phyloP scores from a whole-genome alignment of 1,284 basidiomycete genomes.

The Microbotryomycetes sp. region DNA sequence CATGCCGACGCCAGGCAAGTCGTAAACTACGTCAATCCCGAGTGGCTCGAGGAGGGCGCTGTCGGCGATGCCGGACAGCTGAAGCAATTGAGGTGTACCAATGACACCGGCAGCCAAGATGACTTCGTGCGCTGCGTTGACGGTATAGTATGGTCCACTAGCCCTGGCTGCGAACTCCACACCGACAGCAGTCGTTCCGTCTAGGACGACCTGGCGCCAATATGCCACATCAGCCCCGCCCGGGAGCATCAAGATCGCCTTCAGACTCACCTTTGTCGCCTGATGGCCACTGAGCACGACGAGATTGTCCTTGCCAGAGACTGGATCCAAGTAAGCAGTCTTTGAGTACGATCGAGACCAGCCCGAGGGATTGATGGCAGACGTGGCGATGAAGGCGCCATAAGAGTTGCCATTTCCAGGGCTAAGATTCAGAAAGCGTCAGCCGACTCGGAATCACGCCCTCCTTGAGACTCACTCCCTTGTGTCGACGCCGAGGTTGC shows the following conservation, averaged over 20 bases:
- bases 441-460: background rate
- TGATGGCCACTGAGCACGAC: slow-evolving; percentile 53
- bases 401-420: slow-evolving; percentile 46
- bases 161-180: slow-evolving; percentile 49
- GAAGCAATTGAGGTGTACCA: slow-evolving; percentile 49
- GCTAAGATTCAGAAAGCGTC: background rate
- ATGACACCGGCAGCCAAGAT: slow-evolving; percentile 53
- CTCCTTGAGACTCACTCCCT: slow-evolving; percentile 11
- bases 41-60: slow-evolving; percentile 50
- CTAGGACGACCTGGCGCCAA: slow-evolving; percentile 1
- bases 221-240: too few relatives aligned
- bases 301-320: slow-evolving; percentile 50
- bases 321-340: slow-evolving; percentile 59
- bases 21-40: slow-evolving; percentile 46
- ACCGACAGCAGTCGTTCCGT: slow-evolving; percentile 46
- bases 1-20: slow-evolving; percentile 60
- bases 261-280: slow-evolving; percentile 50
- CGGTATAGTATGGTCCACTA: slow-evolving; percentile 42
- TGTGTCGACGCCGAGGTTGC: slow-evolving; percentile 26
- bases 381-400: slow-evolving; percentile 55
- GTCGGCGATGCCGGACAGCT: slow-evolving; percentile 66
- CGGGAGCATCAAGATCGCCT: too few relatives aligned
- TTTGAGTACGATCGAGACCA: slow-evolving; percentile 59
- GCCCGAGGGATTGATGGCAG: slow-evolving; percentile 57
- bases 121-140: slow-evolving; percentile 53